These are phyloP conservation scores for Pezicula neosporulosa DNA, from an alignment of 2,329 filamentous ascomycete species.

Conservation along the genomic window DNA sequence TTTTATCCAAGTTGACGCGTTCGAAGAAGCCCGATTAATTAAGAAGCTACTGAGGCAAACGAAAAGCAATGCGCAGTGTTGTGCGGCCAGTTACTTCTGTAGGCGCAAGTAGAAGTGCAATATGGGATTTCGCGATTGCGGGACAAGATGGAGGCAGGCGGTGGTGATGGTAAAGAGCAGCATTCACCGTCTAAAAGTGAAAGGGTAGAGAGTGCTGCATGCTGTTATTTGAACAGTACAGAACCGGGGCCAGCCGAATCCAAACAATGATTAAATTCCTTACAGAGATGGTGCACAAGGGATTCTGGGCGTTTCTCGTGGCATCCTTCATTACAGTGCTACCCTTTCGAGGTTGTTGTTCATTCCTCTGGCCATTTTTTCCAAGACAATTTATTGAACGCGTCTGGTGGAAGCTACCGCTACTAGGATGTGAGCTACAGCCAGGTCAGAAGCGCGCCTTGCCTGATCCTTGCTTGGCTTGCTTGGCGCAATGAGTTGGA, in stretches of 20 bases:
- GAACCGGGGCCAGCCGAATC: background rate
- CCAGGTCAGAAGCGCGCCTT: background rate
- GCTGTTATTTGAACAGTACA: constrained; percentile 1
- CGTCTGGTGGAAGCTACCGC: background rate
- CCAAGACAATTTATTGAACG: background rate
- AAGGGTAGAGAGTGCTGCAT: background rate
- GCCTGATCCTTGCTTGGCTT: no score
- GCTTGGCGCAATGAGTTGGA: no score
- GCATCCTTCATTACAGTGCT: background rate
- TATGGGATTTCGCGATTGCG: background rate
- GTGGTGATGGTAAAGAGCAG: background rate
- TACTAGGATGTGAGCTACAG: background rate
- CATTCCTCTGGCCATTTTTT: background rate
- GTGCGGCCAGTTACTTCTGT: background rate
- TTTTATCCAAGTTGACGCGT: background rate
- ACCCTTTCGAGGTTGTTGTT: background rate
- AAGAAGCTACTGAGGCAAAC: background rate
- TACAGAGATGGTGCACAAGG: background rate
- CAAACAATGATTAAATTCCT: background rate
- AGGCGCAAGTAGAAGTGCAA: background rate
- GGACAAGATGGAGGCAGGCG: background rate
- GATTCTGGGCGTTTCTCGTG: background rate
- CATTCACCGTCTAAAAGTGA: background rate
- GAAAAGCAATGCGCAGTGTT: background rate
- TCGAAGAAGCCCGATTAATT: background rate